Evolutionary conservation across 345 rosid species (phyloP).

Genomic region (Raphanus raphanistrum): DNA sequence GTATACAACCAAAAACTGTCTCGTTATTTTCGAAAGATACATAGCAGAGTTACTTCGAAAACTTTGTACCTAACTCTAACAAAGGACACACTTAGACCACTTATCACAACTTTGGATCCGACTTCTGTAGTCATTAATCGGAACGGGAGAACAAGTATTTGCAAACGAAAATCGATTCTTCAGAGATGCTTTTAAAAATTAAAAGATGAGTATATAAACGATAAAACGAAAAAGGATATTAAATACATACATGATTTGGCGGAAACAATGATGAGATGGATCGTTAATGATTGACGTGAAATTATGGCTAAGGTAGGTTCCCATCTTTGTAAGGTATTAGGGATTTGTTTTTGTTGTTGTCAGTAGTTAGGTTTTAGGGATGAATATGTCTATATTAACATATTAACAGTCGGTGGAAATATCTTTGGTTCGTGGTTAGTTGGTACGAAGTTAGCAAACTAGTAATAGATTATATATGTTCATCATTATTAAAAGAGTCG

Average conservation of each 20-base stretch:
- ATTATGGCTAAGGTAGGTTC: constrained; percentile 15
- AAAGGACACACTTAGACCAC: too few relatives aligned
- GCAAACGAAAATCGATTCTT: not conserved
- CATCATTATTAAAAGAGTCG: not conserved
- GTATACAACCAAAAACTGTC: not conserved
- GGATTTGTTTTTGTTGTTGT: not conserved
- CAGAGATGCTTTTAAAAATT: not conserved
- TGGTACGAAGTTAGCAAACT: not conserved
- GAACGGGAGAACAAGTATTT: not conserved
- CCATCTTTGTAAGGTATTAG: not conserved
- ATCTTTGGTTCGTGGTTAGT: not conserved
- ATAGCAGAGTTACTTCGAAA: not conserved
- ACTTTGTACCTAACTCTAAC: not conserved
- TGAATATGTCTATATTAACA: not conserved
- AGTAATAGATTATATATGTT: not conserved
- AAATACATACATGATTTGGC: not conserved
- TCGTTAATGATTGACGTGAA: constrained; percentile 17
- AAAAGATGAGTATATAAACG: not conserved
- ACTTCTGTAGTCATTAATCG: not conserved
- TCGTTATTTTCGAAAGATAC: not conserved
- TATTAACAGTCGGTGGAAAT: not conserved
- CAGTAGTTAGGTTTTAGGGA: not conserved
- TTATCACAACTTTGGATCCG: not conserved
- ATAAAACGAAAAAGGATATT: not conserved
- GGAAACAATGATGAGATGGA: constrained; percentile 23